phyloP scores from a whole-genome alignment of 331 rosid genomes.

The Ulmus americana region DNA sequence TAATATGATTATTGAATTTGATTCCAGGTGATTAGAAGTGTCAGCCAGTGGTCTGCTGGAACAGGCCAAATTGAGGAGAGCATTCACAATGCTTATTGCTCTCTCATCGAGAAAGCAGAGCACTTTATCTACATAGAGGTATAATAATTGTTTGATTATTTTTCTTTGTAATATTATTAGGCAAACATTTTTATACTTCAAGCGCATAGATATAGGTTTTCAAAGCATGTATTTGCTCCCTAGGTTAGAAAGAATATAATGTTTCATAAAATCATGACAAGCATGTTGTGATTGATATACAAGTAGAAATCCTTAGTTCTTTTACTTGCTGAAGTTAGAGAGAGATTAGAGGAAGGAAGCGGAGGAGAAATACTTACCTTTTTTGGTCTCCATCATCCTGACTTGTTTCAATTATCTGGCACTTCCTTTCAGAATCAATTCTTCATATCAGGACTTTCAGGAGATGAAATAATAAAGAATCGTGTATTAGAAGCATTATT shows the following conservation, averaged over 20 bases:
- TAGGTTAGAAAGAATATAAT: neutral
- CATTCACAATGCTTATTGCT: constrained; percentile 90
- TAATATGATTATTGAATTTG: constrained; percentile 7
- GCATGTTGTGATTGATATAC: too few relatives aligned
- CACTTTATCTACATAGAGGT: constrained; percentile 95
- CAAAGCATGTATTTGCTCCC: neutral
- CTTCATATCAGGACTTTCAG: constrained; percentile 94
- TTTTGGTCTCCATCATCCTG: constrained; percentile 20
- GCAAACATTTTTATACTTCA: neutral
- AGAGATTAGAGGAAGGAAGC: neutral
- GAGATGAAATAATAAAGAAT: constrained; percentile 74
- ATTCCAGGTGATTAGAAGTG: constrained; percentile 85
- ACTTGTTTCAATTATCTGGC: constrained; percentile 27
- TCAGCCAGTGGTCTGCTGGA: constrained; percentile 99
- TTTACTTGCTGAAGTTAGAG: neutral
- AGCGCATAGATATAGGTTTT: neutral
- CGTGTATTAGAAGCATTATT: constrained; percentile 84
- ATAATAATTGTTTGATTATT: constrained; percentile 14
- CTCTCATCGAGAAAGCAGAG: constrained; percentile 90
- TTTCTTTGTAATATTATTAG: neutral
- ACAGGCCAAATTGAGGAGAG: constrained; percentile 92
- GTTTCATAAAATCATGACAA: neutral
- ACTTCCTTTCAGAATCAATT: constrained; percentile 77
- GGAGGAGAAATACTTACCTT: neutral
- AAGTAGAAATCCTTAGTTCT: too few relatives aligned